Evolutionary conservation across 2,329 filamentous ascomycete genomes (phyloP), one percentile per base, ranked within the genome.

Genomic region (Lachnellula cervina): DNA sequence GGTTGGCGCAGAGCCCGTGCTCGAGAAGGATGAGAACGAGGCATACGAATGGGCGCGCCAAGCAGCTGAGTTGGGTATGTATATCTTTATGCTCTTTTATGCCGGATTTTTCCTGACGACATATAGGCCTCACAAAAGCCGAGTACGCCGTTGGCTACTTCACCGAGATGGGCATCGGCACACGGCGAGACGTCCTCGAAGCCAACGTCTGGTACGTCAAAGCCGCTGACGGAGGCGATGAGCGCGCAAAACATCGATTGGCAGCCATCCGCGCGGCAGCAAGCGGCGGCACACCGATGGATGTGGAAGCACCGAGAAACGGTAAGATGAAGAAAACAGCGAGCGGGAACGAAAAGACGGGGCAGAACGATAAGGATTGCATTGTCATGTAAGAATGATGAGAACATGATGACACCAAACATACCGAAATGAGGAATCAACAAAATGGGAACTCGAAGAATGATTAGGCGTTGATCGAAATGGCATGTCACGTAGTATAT

Each of bases 151-250:
- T 96, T 21, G 94, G 91, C 45, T 97, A 97, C 73, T 99, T 99
- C 71, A 97, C 92, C 5, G 94, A 99, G 72, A 96, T 95, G 89
- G 94, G 94, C 60, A 97, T 99, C 65, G 94, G 94, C 49, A 97
- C 91, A 71, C 88, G 91, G 38, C 86, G 90, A 49, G 94, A 99
- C 70, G 86, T 93, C n/a, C 81, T 99, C 44, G 92, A 97, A 72
- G 93, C 94, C 64, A 99, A 99, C 68, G 89, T 96, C 34, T 97
- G 92, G 93, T 99, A 99, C 70, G 93, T 99, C 64, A 90, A 89
- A 72, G 94, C 94, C 5, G 93, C 94, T 16, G 93, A 96, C 63
- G 83, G 90, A 49, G 94, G 93, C 47, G 92, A 97, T 67, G 89
- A 94, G 66, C 84, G 91, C 56, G 94, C 94, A 50, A 93, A 88